Conservation (phyloP, 2,329 filamentous ascomycete species). For the Exophiala bonariae region DNA sequence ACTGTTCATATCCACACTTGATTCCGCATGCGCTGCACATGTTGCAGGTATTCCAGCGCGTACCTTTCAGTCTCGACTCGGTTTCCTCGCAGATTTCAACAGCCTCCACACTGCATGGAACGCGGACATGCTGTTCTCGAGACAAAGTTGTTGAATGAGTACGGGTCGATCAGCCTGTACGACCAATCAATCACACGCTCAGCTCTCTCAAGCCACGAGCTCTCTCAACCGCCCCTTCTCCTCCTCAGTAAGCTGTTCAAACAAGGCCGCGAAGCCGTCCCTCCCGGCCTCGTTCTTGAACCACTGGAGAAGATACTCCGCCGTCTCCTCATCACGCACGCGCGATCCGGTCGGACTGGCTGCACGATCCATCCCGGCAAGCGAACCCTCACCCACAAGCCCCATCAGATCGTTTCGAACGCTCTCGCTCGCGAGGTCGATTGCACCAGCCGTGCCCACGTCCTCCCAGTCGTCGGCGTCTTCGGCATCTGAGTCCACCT, state of each 20-base stretch:
- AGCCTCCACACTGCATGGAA: too few relatives aligned
- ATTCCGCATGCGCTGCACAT: too few relatives aligned
- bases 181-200: too few relatives aligned
- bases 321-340: constrained; percentile 85
- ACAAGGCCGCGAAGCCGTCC: constrained; percentile 56
- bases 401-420: constrained; percentile 80
- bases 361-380: constrained; percentile 52
- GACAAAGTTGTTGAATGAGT: too few relatives aligned
- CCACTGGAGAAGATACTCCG: constrained; percentile 79
- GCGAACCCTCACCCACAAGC: constrained; percentile 40
- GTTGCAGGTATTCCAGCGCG: too few relatives aligned
- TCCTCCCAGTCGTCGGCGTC: constrained; percentile 90
- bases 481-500: constrained; percentile 54
- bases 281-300: constrained; percentile 62
- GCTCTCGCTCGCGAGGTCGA: constrained; percentile 72
- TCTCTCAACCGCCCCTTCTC: constrained; percentile 38
- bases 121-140: too few relatives aligned
- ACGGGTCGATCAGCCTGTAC: too few relatives aligned
- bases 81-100: too few relatives aligned
- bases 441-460: constrained; percentile 60
- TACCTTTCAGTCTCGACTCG: too few relatives aligned
- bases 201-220: constrained; percentile 17
- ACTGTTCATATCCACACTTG: too few relatives aligned
- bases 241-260: constrained; percentile 52
- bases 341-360: constrained; percentile 51